Base-by-base conservation (phyloP, 257 asterid species). In the Lavandula angustifolia region DNA sequence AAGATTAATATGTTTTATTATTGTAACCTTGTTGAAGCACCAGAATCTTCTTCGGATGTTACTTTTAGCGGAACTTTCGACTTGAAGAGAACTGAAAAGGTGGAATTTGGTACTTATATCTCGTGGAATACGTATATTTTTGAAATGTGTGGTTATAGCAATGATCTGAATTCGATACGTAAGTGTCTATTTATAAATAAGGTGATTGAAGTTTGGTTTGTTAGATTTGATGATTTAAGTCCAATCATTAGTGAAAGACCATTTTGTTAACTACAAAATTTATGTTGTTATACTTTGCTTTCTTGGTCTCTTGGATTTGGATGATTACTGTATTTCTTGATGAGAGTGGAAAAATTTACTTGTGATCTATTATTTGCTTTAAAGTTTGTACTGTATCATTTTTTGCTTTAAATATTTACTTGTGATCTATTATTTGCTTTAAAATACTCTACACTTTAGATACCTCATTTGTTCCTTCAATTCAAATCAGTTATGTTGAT, bases 1-100 rank as follows among this genome's bases (percentile, higher is more conserved):
- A 16, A 22, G 11, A 27, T 27, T 42, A 12, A 9, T 47, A 27
- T 17, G n/a, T n/a, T 7, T 37, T 4, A 27, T 8, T 51, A 51
- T 22, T 0, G 14, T 4, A 8, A 17, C 37, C 49, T 17, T 37
- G 78, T 82, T 9, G 85, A 81, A 42, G 76, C 76, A 4, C 56
- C 84, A 11, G 82, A 85, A 49, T 62, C 87, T 10, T 22, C 27
- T 22, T 40, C 79, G 3, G 76, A 75, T 60, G 80, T 82, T 8
- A 61, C 78, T 14, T 79, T 76, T 12, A 51, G 17, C 9, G 81
- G 82, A 50, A 83, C 72, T 32, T 84, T 86, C 63, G 44, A 46
- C 27, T 64, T 91, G 53, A 72, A 83, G 78, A 79, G 91, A 10
- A 47, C 71, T 17, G 78, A 82, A 62, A 87, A 75, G 85, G 95